Percentiles rank a stretch among this genome's conserved stretches.
Conservation (phyloP, 2,329 filamentous ascomycete species). For the Alternaria incomplexa region DNA sequence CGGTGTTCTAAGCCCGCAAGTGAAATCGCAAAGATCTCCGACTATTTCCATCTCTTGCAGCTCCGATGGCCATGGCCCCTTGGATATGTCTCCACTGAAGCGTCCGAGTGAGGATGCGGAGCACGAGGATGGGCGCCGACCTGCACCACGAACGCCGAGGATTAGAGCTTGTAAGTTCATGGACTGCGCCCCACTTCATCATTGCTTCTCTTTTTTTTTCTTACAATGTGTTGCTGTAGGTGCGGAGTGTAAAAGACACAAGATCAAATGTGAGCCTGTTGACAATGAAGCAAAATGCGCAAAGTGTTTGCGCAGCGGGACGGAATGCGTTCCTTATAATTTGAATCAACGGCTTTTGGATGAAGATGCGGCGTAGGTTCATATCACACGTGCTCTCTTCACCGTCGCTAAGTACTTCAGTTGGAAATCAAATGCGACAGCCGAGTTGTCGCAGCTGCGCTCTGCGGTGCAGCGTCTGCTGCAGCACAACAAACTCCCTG, state of each 20-base stretch:
- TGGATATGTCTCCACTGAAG: constrained; percentile 66
- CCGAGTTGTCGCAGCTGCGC: constrained; percentile 33
- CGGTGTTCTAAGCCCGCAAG: not conserved
- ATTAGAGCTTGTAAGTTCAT: constrained; percentile 35
- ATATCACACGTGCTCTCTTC: not conserved
- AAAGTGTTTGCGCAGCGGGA: constrained; percentile 56
- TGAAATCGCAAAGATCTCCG: constrained; percentile 10
- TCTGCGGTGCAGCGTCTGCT: constrained; percentile 37
- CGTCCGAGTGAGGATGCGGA: constrained; percentile 38
- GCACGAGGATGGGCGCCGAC: constrained; percentile 34
- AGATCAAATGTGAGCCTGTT: constrained; percentile 45
- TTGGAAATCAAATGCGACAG: constrained; percentile 41
- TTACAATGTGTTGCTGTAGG: constrained; percentile 20
- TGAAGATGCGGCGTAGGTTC: constrained; percentile 40
- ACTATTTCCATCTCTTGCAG: constrained; percentile 9
- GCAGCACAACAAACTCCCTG: constrained; percentile 34
- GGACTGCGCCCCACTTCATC: not conserved
- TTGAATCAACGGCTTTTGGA: constrained; percentile 41
- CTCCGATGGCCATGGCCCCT: constrained; percentile 63
- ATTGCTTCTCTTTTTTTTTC: not conserved
- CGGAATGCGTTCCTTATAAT: constrained; percentile 79
- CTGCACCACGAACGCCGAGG: constrained; percentile 31
- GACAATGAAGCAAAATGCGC: constrained; percentile 41
- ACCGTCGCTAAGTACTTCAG: constrained; percentile 10
- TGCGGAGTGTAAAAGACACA: constrained; percentile 44